Evolutionary conservation across 1,139 yeast species (phyloP), one percentile per base, ranked within the genome.

Genomic region (Hyphopichia buzzinii): DNA sequence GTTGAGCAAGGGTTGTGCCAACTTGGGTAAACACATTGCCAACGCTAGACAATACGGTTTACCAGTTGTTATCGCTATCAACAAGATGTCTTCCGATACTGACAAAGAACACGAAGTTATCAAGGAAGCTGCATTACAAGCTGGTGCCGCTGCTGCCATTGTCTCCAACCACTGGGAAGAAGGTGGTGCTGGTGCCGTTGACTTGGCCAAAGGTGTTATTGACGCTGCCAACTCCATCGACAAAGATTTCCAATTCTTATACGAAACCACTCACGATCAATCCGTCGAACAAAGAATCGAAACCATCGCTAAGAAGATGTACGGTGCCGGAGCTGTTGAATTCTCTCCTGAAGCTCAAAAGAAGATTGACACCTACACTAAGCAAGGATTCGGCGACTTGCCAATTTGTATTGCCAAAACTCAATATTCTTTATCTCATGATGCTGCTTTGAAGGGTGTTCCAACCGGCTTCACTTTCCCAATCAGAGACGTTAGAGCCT

Each of bases 341-440:
- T 80, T 89, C 50, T 76, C 80, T 43, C 94, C 89, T 34, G 83
- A 82, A 54, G 97, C 98, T 31, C 81, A 81, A 54, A 72, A 78
- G 66, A 88, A 90, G 68, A 80, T 92, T 48, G 92, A 83, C 42
- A 73, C 82, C 37, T 90, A 89, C 71, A 84, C 94, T 35, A 68
- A 75, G 41, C 97, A 90, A 71, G 97, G 97, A 6, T 92, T 87
- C 58, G 92, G 88, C 44, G 75, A 89, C 59, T 73, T 92, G 57
- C 98, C 98, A 43, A 83, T 92, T 52, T 92, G 98, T 72, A 84
- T 92, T 57, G 98, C 98, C 49, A 92, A 92, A 75, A 92, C 98
- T 3, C 98, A 92, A 66, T 92, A 92, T 70, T 89, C 97, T 13
- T 74, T 92, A 51, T 88, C 97, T 12, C 97, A 90, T 59, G 97